Percentiles rank a stretch among this genome's conserved stretches.
These are phyloP conservation scores for Crucihimalaya himalaica DNA, from an alignment of 345 rosid genomes.

Conservation along the genomic window DNA sequence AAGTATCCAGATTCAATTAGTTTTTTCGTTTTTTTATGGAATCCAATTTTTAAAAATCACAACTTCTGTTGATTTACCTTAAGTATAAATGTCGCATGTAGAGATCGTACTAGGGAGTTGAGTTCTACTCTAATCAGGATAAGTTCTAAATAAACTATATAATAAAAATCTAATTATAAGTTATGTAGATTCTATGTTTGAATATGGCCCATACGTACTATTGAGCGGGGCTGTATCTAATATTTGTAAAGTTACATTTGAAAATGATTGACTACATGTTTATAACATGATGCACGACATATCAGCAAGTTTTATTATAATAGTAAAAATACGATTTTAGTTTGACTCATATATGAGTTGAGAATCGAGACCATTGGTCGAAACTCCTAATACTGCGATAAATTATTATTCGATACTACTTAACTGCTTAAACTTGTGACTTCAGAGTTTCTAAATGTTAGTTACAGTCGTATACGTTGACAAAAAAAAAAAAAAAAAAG, in stretches of 20 bases:
- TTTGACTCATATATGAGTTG: not conserved
- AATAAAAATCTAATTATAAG: not conserved
- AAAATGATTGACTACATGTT: conserved; percentile 15
- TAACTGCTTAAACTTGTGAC: not conserved
- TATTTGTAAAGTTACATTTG: not conserved
- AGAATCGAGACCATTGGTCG: conserved; percentile 2
- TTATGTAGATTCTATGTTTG: not conserved
- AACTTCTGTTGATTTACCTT: no score
- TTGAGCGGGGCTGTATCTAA: not conserved
- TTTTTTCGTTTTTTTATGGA: not conserved
- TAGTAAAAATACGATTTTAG: not conserved
- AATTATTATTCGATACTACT: not conserved
- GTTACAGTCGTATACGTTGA: no score
- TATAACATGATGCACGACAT: conserved; percentile 8
- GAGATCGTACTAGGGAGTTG: not conserved
- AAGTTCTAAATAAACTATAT: no score
- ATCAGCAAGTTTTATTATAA: not conserved
- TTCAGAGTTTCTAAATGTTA: not conserved
- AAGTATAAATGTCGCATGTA: no score
- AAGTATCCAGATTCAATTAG: not conserved
- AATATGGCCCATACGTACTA: not conserved
- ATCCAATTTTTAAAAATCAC: not conserved
- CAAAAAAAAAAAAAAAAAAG: not conserved
- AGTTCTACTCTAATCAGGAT: not conserved
- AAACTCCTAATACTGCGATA: not conserved